Base-by-base conservation (phyloP, 441 rosid genomes). In the Jatropha podagrica region DNA sequence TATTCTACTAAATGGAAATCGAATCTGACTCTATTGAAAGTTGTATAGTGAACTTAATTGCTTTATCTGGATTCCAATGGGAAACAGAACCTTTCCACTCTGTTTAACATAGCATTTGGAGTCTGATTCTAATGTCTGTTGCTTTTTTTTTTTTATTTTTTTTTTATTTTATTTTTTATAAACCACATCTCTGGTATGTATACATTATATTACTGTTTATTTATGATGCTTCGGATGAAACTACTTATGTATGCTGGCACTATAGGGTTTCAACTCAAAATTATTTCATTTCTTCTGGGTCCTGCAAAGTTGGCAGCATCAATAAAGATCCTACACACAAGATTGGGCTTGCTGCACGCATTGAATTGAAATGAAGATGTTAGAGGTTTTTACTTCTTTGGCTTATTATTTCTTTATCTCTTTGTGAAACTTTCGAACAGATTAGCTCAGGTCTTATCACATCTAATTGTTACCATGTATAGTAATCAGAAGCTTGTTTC, bases 311-410 rank as follows among this genome's bases (percentile, higher is more conserved):
- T 11, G 17, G 64, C 38, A 12, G 64, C 37, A 60, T 13, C 38
- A 60, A 27, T 15, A 14, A 12, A 1, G 7, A 41, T 5, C 68
- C 23, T 17, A 14, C n/a, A 56, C n/a, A 10, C 10, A 63, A 15
- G 38, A 63, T 42, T 7, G 44, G 44, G 20, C 52, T 10, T 12
- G 52, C 3, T 15, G 4, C 65, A 32, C 37, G 66, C 12, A 40
- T 40, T 41, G 49, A 64, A 41, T 48, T 68, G 12, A 68, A 68
- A 68, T 68, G 71, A 68, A 46, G 58, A 37, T 68, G 56, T 68
- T 68, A 48, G 55, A 67, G 70, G 70, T 67, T 62, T 46, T 67
- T 18, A 6, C 4, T 5, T 46, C 38, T 23, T 67, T 44, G n/a
- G 11, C 38, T n/a, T 67, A 37, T 62, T 62, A 15, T 3, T 32